Evolutionary conservation across 345 rosid genomes (phyloP).

Genomic region (Jatropha curcas): DNA sequence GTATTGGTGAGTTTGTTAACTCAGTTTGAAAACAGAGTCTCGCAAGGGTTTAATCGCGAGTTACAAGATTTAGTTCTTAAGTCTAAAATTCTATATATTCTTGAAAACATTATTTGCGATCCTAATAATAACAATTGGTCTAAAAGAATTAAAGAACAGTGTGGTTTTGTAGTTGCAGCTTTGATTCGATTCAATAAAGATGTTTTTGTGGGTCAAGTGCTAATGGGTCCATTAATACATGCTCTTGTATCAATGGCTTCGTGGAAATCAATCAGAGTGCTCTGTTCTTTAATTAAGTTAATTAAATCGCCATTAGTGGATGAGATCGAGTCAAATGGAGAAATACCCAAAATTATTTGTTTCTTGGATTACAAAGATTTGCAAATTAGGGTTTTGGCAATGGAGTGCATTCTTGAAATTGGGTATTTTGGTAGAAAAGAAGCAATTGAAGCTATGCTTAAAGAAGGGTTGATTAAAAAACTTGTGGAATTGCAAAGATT

Average conservation of each 20-base stretch:
- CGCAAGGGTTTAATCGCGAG: conserved; percentile 51
- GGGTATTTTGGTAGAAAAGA: conserved; percentile 69
- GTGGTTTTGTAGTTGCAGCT: conserved; percentile 42
- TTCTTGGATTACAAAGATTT: conserved; percentile 47
- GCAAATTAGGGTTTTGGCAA: conserved; percentile 35
- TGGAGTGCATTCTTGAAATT: conserved; percentile 62
- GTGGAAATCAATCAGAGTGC: conserved; percentile 36
- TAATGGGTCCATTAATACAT: conserved; percentile 44
- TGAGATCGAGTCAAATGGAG: conserved; percentile 48
- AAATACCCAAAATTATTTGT: conserved; percentile 44
- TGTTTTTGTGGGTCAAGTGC: conserved; percentile 64
- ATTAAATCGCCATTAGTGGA: conserved; percentile 67
- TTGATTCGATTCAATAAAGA: conserved; percentile 67
- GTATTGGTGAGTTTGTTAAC: conserved; percentile 35
- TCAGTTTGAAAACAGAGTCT: conserved; percentile 50
- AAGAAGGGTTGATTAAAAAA: conserved; percentile 43
- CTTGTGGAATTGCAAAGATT: conserved; percentile 64
- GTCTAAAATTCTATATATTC: conserved; percentile 42
- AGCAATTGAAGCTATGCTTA: conserved; percentile 55
- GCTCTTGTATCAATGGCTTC: conserved; percentile 47
- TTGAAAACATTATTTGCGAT: conserved; percentile 40
- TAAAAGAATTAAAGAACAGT: conserved; percentile 41
- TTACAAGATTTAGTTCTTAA: conserved; percentile 55
- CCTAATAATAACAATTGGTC: conserved; percentile 20
- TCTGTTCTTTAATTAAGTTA: conserved; percentile 43